A percentile compares a stretch with the other conserved stretches of the same genome.
These are phyloP conservation scores for Hyphodiscus hymeniophilus DNA, from an alignment of 495 filamentous ascomycete species.

Conservation along the genomic window DNA sequence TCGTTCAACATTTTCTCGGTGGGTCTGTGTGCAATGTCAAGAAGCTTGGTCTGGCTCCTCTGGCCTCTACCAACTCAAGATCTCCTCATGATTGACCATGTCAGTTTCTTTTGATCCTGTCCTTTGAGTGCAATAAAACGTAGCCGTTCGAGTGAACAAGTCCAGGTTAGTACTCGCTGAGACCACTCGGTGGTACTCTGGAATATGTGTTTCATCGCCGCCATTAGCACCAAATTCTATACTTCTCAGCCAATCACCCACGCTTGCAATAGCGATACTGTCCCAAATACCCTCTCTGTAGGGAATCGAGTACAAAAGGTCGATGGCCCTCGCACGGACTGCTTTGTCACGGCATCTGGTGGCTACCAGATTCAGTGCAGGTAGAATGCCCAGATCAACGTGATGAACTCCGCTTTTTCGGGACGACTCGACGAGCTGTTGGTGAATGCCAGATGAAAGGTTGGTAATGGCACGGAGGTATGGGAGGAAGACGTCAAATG, in stretches of 20 bases:
- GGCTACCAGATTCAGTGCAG: conserved; percentile 27
- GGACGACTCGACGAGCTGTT: conserved; percentile 3
- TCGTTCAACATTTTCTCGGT: too few relatives aligned
- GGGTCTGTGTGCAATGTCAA: too few relatives aligned
- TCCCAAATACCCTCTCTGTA: conserved; percentile 39
- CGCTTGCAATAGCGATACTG: conserved; percentile 25
- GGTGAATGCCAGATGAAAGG: neutral
- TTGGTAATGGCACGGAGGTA: conserved; percentile 5
- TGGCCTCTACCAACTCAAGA: conserved; percentile 1
- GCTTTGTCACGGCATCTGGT: conserved; percentile 32
- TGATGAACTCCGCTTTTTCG: conserved; percentile 15
- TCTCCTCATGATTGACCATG: neutral
- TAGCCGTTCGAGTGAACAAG: neutral
- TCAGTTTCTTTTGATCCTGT: neutral
- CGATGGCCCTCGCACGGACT: conserved; percentile 32
- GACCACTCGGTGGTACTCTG: neutral
- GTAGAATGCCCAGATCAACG: conserved; percentile 28
- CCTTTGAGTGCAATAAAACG: neutral
- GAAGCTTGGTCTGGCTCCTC: too few relatives aligned
- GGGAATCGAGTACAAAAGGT: conserved; percentile 23
- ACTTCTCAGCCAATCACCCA: conserved; percentile 28
- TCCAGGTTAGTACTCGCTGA: conserved; percentile 1
- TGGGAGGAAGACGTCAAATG: neutral
- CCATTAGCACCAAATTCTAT: conserved; percentile 30
- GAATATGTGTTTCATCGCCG: neutral